Base-by-base conservation (phyloP, 78 protist genomes). In the Dictyostelium firmibasis region DNA sequence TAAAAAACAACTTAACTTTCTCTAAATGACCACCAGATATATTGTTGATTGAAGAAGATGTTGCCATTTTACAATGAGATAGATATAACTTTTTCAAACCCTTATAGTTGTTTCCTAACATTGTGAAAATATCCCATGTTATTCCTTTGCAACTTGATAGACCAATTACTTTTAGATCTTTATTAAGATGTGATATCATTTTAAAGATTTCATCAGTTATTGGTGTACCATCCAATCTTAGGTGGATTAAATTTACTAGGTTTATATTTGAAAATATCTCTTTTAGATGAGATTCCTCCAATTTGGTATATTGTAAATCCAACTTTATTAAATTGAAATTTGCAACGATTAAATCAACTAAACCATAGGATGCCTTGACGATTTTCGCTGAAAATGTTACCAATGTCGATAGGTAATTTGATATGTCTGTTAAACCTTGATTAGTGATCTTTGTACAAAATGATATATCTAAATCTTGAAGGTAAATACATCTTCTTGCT, bases 141-240 rank as follows among this genome's bases (percentile, higher is more conserved):
- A 89, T 89, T 31, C 53, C 74, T 47, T 81, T 89, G 70, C 94
- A 89, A 64, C 74, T 85, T 23, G 88, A 81, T n/a, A 89, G 35
- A 20, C 94, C 87, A 9, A 89, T 3, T 1, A 29, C 74, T 27
- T 87, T 79, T 31, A 87, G 43, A 62, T 62, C 8, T 31, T 23
- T n/a, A 62, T 87, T 87, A 0, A 8, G 4, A 9, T 7, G n/a
- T 23, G 81, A 36, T 53, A 87, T 53, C 41, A 77, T 47, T 64
- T 18, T 76, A 62, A 87, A 72, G 4, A 81, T 27, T 18, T 60
- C 35, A 50, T 89, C 87, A 10, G 94, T 64, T 0, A 89, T 69
- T 41, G 86, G 87, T 6, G 87, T 78, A 33, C 94, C 94, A 50
- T 89, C 94, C 2, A 89, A 10, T 43, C 87, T 50, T 6, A 89